Evolutionary conservation across 495 filamentous ascomycete genomes (phyloP), one percentile per base, ranked within the genome.

Genomic region (Cairneyella variabilis): DNA sequence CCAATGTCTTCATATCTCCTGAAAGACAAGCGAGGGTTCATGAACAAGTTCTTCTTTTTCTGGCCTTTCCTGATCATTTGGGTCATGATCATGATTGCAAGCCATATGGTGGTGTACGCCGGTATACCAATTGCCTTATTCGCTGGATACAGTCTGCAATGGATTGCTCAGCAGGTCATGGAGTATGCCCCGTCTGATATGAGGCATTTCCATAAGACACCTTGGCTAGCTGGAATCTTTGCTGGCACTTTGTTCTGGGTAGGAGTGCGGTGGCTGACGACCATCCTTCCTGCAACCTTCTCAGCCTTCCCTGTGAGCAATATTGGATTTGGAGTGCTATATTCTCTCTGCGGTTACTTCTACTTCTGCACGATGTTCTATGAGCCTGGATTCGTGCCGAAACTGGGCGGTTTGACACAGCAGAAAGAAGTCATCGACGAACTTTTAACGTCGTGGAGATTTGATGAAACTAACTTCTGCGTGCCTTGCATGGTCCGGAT

Each of bases 351-450:
- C 7, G 63, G 76, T 26, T 97, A 91, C 68, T 97, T 97, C 70
- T 97, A 97, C 65, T 71, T 83, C 57, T 75, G 82, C 46, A 84
- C 86, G 49, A 95, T 98, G 89, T 67, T 83, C 14, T 83, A 83
- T 61, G 92, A 98, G 62, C 95, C 93, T 0, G 93, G 93, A 10
- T 97, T 83, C 65, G 85, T 98, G n/a, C 93, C 95, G 0, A 97
- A 96, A 65, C 76, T 91, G 57, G 84, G 84, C 45, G 91, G 91
- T 58, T 81, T 93, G 20, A 87, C 83, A 22, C 84, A 95, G 62
- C 92, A 97, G 66, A 90, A 90, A 68, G 84, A 83, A 21, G 81
- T 86, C 50, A 91, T 97, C 57, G 85, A 91, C 40, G 87, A 95
- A 50, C 79, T 98, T 3, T 73, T 97, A 52, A 75, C 78, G 48